Evolutionary conservation across 768 basidiomycete species (phyloP).

Genomic region (Trametes maxima): DNA sequence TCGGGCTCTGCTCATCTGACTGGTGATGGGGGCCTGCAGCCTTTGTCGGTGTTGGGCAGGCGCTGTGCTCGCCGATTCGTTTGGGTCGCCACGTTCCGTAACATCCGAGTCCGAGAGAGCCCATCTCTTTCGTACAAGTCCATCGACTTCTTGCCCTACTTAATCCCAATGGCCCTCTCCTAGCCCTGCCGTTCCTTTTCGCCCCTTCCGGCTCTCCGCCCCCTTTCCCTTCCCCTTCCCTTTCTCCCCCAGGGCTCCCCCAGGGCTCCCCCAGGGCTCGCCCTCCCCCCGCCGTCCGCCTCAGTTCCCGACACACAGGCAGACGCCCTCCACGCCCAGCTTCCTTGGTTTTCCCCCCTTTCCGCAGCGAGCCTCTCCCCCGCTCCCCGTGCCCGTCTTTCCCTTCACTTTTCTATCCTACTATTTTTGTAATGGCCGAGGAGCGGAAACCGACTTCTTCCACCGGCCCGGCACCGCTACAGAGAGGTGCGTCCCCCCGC

Average conservation of each 20-base stretch:
- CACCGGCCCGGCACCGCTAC: conserved; percentile 31
- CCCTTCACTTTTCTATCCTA: conserved; percentile 27
- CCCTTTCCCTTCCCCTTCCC: neutral
- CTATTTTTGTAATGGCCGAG: conserved; percentile 38
- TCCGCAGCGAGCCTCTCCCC: conserved; percentile 18
- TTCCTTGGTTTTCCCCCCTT: conserved; percentile 13
- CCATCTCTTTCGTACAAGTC: conserved; percentile 23
- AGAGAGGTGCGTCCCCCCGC: conserved; percentile 29
- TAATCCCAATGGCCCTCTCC: conserved; percentile 23
- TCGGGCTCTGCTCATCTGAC: conserved; percentile 22
- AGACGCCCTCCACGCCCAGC: conserved; percentile 12
- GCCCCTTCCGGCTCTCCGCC: conserved; percentile 7
- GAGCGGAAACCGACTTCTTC: conserved; percentile 27
- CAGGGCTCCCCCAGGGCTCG: neutral
- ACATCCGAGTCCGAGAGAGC: conserved; percentile 21
- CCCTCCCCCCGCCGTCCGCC: conserved; percentile 1
- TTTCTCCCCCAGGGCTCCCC: neutral
- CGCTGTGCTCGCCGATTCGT: conserved; percentile 15
- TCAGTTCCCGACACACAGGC: conserved; percentile 12
- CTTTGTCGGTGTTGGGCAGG: conserved; percentile 11
- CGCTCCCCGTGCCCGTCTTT: conserved; percentile 30
- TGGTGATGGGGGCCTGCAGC: conserved; percentile 20
- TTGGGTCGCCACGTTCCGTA: conserved; percentile 28
- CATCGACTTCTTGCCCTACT: conserved; percentile 25
- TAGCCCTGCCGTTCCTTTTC: conserved; percentile 21